These are phyloP conservation scores for Spinacia oleracea DNA, from an alignment of 179 eudicot species.

Conservation along the genomic window DNA sequence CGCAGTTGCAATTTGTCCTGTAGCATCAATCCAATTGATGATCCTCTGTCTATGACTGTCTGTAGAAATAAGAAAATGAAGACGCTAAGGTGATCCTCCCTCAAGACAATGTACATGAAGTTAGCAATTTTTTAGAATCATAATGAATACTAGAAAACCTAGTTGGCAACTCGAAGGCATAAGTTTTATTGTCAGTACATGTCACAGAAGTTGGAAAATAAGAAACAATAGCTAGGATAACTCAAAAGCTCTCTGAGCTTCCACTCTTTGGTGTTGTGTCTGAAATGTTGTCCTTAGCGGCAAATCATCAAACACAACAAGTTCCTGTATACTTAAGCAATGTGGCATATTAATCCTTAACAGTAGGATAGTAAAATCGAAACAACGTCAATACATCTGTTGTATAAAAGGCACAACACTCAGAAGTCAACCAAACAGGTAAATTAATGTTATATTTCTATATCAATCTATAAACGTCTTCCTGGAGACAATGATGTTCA, in stretches of 20 bases:
- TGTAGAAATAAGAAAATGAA: constrained; percentile 25
- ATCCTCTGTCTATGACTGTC: constrained; percentile 95
- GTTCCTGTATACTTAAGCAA: not conserved
- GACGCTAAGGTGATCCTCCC: not conserved
- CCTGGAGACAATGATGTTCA: not conserved
- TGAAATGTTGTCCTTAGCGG: not conserved
- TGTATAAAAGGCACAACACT: not conserved
- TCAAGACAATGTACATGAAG: not conserved
- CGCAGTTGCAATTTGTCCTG: constrained; percentile 80
- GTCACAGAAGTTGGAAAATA: not conserved
- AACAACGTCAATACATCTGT: not conserved
- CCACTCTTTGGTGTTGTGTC: not conserved
- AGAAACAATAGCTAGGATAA: not conserved
- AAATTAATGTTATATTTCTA: not conserved
- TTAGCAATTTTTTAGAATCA: not conserved
- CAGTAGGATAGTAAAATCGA: not conserved
- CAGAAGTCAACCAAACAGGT: constrained; percentile 1
- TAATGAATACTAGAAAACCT: not conserved
- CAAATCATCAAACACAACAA: not conserved
- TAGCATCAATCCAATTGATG: constrained; percentile 82
- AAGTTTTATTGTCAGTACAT: not conserved
- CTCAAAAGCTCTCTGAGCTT: not conserved
- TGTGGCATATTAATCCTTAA: not conserved
- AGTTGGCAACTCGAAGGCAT: not conserved
- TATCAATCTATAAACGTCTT: not conserved